A percentile compares a stretch with the other conserved stretches of the same genome.
Conservation (phyloP, 177 flowering plant genomes). For the Vitis hybrid region DNA sequence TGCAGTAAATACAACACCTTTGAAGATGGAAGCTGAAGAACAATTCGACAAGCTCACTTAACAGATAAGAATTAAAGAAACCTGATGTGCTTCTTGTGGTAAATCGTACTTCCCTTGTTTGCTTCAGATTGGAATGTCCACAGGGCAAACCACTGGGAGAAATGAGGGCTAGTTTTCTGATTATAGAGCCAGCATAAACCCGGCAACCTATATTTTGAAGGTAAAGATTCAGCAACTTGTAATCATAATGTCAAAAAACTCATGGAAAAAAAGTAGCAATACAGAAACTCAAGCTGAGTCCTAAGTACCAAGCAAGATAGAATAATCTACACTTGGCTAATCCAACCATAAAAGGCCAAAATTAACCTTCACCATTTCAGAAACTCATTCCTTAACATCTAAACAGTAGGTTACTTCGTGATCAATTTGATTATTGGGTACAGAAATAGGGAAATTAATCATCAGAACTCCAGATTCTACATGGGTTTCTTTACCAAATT, state of each 20-base stretch:
- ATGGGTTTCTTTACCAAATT: too few relatives aligned
- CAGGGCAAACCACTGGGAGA: conserved; percentile 11
- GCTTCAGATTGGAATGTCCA: conserved; percentile 9
- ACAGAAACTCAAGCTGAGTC: not conserved
- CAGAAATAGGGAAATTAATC: too few relatives aligned
- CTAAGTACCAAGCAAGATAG: too few relatives aligned
- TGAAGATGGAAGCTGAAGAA: conserved; percentile 7
- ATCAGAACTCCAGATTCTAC: too few relatives aligned
- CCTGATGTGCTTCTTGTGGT: conserved; percentile 39
- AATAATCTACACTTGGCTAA: too few relatives aligned
- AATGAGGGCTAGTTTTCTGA: conserved; percentile 17
- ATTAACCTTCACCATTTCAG: too few relatives aligned
- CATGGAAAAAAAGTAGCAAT: not conserved
- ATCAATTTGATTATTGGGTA: too few relatives aligned
- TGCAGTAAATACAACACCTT: conserved; percentile 6
- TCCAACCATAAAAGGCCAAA: too few relatives aligned
- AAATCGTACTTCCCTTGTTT: conserved; percentile 11
- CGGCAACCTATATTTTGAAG: conserved; percentile 17
- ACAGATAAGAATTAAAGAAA: conserved; percentile 13
- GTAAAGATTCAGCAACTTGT: not conserved
- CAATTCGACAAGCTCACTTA: not conserved
- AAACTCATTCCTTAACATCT: too few relatives aligned
- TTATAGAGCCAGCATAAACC: conserved; percentile 16
- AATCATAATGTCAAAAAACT: not conserved
- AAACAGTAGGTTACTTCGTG: too few relatives aligned